Evolutionary conservation across 352 stramenopile genomes (phyloP), one percentile per base, ranked within the genome.

Genomic region (Phytophthora kernoviae): DNA sequence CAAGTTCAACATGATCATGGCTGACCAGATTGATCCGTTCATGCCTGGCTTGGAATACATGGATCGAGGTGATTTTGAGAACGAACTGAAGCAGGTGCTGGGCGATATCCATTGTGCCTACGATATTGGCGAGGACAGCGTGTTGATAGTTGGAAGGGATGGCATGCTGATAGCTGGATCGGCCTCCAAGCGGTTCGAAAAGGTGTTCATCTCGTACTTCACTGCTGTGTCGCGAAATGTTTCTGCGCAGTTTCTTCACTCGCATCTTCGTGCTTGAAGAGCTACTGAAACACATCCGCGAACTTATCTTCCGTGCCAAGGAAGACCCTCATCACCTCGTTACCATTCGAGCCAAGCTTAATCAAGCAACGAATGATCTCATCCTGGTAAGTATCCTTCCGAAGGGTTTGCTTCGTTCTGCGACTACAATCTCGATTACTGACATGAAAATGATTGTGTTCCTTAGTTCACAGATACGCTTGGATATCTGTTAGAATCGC

Each of bases 1-100:
- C 74, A 99, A 99, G 56, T 94, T 98, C 60, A 98, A 98, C 66
- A 82, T 98, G 49, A 98, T 99, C 56, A 97, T 98, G 69, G 96
- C 96, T 36, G 97, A 98, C 65, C 93, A 98, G 64, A 98, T 99
- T 56, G 96, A 96, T 9, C 96, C 96, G 18, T 96, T 98, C 68
- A 85, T 98, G 58, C 96, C 94, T 32, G 94, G 92, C 0, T 81
- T 98, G 54, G 96, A 99, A 76, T 99, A 98, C 79, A 98, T 98
- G 93, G 93, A 98, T 68, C 95, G 96, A 51, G 94, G 91, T 34
- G 93, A 98, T 64, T 98, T 98, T 66, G 94, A 98, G 62, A 98
- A 98, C 70, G 96, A 98, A 63, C 83, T 99, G 34, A 98, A 98
- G 71, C 88, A 97, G 65, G 84, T 96, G 11, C 80, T 98, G 26